Conservation (phyloP, 108 stramenopile species). For the Schizochytrium sp. region DNA sequence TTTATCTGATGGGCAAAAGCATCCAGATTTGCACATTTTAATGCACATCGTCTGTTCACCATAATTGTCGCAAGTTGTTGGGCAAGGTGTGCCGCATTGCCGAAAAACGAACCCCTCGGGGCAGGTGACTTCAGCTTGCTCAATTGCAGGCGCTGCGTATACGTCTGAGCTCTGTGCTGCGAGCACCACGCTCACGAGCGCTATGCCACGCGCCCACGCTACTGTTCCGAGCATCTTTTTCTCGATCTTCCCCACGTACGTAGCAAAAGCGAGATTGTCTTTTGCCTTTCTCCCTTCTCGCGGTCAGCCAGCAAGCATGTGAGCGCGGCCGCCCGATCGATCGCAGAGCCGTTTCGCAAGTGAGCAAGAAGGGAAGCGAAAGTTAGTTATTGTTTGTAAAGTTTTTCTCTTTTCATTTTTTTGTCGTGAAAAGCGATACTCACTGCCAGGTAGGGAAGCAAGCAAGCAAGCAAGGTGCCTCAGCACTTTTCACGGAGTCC, state of each 20-base stretch:
- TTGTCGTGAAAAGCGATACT: no score
- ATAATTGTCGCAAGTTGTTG: background rate
- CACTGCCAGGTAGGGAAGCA: no score
- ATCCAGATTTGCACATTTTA: background rate
- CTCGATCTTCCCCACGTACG: background rate
- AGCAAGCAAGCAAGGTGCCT: no score
- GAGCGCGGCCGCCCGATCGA: no score
- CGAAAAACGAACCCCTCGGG: background rate
- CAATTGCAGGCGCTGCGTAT: no score
- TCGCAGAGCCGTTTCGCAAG: no score
- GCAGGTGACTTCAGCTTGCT: background rate
- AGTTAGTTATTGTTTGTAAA: no score
- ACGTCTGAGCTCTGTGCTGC: background rate
- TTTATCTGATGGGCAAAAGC: background rate
- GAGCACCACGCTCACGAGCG: background rate
- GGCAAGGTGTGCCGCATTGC: background rate
- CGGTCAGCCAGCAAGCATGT: no score
- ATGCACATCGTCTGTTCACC: background rate
- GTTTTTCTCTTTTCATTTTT: no score
- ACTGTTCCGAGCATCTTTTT: background rate
- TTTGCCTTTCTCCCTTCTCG: background rate
- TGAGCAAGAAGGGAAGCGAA: no score
- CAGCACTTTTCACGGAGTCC: no score
- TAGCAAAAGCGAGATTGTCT: background rate
- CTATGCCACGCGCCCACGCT: background rate